phyloP scores from a whole-genome alignment of 1,284 basidiomycete genomes.

The Cryptococcus sp. region DNA sequence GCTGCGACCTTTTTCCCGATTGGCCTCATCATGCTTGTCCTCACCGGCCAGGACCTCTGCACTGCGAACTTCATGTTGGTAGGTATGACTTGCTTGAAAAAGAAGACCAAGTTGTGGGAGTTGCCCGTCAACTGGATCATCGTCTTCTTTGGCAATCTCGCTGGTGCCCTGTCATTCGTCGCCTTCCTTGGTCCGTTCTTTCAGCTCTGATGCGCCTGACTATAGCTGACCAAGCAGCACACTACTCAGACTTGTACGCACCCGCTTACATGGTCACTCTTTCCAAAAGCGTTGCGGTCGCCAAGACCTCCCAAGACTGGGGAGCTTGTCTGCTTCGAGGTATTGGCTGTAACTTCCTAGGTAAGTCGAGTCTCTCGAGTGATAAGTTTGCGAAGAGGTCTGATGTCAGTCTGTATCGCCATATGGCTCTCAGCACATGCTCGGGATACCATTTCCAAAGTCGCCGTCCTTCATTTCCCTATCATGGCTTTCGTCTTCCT shows the following conservation, averaged over 20 bases:
- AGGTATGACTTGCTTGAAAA: slow-evolving; percentile 19
- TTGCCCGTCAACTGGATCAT: slow-evolving; percentile 37
- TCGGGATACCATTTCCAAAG: slow-evolving; percentile 38
- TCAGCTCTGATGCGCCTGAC: too few relatives aligned
- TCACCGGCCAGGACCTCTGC: slow-evolving; percentile 23
- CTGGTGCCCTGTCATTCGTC: slow-evolving; percentile 39
- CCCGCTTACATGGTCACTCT: slow-evolving; percentile 13
- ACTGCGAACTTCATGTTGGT: slow-evolving; percentile 31
- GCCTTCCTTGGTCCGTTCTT: slow-evolving; percentile 21
- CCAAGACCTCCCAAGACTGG: slow-evolving; percentile 25
- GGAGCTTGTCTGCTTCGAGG: slow-evolving; percentile 35
- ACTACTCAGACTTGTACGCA: slow-evolving; percentile 22
- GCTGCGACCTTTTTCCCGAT: slow-evolving; percentile 26
- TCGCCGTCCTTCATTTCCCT: slow-evolving; percentile 41
- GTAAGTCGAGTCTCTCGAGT: background rate
- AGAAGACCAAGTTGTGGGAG: slow-evolving; percentile 19
- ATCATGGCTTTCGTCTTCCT: slow-evolving; percentile 42
- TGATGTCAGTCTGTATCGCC: slow-evolving; percentile 33
- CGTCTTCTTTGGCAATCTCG: slow-evolving; percentile 44
- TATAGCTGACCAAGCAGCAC: slow-evolving; percentile 6
- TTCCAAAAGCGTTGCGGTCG: slow-evolving; percentile 13
- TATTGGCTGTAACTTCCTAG: slow-evolving; percentile 46
- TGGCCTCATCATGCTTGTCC: slow-evolving; percentile 27
- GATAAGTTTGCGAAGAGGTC: background rate
- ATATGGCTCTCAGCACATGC: slow-evolving; percentile 39